Base-by-base conservation (phyloP, 768 basidiomycete genomes). In the Russula vinacea region DNA sequence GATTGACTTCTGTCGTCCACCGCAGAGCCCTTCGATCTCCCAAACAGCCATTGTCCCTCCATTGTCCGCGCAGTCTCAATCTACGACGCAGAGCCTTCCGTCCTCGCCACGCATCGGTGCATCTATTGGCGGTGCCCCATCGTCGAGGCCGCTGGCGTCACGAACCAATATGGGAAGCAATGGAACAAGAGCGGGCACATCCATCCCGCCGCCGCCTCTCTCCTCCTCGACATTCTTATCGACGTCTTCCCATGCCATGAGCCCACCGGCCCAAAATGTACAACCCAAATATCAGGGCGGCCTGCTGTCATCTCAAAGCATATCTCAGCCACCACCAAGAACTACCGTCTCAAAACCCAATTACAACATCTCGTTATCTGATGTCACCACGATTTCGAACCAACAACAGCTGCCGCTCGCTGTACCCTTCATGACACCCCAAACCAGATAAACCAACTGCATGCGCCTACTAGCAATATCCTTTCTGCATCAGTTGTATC, bases 361-460 rank as follows among this genome's bases (percentile, higher is more conserved):
- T 67, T 86, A 85, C 71, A 86, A 83, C 65, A 76, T 84, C 68
- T 77, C 80, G 8, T 68, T 82, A 7, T 71, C 80, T 1, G 68
- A 64, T 11, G 26, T 67, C 35, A 5, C 55, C 13, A n/a, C 65
- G 8, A 51, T 11, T 33, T 10, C 56, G 6, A 33, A 17, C 17
- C 61, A 67, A 22, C 61, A 67, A 22, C 56, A 32, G 47, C 49
- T 40, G 35, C 54, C 66, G 2, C 29, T 56, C 47, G 32, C 40
- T 2, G 67, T 65, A 24, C 67, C 73, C 16, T 44, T 67, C n/a
- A 54, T 66, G 26, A 49, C 55, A 35, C 14, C 66, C 68, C 74
- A n/a, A 71, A 53, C 55, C 70, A 67, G 24, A 52, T 29, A 5
- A 56, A 40, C 14, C 68, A 22, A 32, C 44, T 32, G 24, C 64